phyloP scores from a whole-genome alignment of 352 stramenopile species.

The Phytophthora sp. region DNA sequence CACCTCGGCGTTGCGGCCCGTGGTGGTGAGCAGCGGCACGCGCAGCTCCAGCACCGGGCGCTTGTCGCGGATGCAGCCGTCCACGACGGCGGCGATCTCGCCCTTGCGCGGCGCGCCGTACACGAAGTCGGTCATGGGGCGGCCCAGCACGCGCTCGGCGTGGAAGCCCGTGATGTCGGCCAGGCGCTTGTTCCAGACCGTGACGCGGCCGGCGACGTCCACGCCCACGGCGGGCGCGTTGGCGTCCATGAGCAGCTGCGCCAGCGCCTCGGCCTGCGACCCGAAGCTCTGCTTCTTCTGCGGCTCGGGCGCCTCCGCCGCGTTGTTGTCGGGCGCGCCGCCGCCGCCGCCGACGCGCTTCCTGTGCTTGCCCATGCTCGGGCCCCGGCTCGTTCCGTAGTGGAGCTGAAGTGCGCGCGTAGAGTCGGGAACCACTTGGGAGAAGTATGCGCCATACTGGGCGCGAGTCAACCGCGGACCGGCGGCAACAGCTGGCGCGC shows the following conservation, averaged over 20 bases:
- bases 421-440: too few species aligned
- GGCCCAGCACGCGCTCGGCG: conserved; percentile 41
- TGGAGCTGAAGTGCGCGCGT: too few species aligned
- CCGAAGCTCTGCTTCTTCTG: conserved; percentile 8
- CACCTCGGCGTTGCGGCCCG: conserved; percentile 52
- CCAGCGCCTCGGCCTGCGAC: conserved; percentile 22
- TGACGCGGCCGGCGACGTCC: conserved; percentile 51
- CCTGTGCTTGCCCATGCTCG: conserved; percentile 34
- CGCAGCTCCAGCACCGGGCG: conserved; percentile 57
- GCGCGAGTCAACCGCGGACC: too few species aligned
- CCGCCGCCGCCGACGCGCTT: neutral
- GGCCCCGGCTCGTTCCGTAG: too few species aligned
- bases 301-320: neutral
- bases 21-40: conserved; percentile 51
- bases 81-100: conserved; percentile 34
- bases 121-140: conserved; percentile 50
- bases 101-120: conserved; percentile 49
- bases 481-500: too few species aligned
- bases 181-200: conserved; percentile 69
- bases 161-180: conserved; percentile 59
- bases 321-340: conserved; percentile 13
- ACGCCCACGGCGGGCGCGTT: conserved; percentile 72
- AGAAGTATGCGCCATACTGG: too few species aligned
- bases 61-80: conserved; percentile 33
- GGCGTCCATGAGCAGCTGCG: conserved; percentile 58